Percentiles rank a stretch among this genome's conserved stretches.
These are phyloP conservation scores for Geotrichum citri-aurantii DNA, from an alignment of 1,139 yeast species.

Conservation along the genomic window DNA sequence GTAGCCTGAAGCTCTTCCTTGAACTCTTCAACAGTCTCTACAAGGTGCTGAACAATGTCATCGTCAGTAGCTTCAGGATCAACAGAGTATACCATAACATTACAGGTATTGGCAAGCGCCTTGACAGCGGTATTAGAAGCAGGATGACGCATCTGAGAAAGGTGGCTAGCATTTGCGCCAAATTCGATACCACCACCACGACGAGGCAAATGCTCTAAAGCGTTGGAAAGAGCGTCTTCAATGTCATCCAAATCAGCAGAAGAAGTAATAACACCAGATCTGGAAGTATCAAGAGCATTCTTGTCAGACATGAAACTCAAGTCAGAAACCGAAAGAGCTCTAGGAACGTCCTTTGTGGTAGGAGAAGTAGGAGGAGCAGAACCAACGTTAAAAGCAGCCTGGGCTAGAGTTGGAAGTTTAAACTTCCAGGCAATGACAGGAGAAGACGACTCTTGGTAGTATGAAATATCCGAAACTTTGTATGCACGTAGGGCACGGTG, in stretches of 20 bases:
- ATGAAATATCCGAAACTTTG: constrained; percentile 69
- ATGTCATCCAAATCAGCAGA: constrained; percentile 81
- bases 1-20: constrained; percentile 64
- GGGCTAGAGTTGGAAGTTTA: constrained; percentile 67
- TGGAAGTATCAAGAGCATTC: constrained; percentile 51
- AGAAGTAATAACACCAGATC: constrained; percentile 86
- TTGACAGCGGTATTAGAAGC: constrained; percentile 33
- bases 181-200: constrained; percentile 31
- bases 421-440: constrained; percentile 86
- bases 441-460: constrained; percentile 49
- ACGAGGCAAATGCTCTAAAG: constrained; percentile 63
- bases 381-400: constrained; percentile 46
- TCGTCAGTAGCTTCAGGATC: constrained; percentile 72
- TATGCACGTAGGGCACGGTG: constrained; percentile 97
- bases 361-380: constrained; percentile 15
- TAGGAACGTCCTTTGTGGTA: constrained; percentile 39
- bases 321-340: constrained; percentile 91
- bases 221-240: constrained; percentile 74
- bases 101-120: constrained; percentile 67
- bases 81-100: constrained; percentile 59
- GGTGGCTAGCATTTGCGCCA: constrained; percentile 32
- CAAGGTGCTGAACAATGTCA: constrained; percentile 57
- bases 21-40: constrained; percentile 61
- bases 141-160: constrained; percentile 31
- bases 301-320: constrained; percentile 75